Conservation (phyloP, 2,329 filamentous ascomycete species). For the Nothophaeocryptopus gaeumannii region DNA sequence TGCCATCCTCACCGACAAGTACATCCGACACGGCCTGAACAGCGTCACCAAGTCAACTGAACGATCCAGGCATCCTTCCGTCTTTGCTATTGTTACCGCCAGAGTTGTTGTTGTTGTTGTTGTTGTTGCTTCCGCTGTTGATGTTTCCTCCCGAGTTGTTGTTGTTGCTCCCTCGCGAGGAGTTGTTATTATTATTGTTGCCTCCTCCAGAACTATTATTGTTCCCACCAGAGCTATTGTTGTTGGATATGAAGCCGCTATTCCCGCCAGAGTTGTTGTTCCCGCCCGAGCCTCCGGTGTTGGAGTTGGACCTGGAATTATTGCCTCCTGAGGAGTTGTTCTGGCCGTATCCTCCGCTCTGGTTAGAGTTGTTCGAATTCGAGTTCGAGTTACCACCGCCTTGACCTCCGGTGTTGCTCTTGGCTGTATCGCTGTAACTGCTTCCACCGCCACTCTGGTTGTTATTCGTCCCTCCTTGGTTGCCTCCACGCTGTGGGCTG, state of each 20-base stretch:
- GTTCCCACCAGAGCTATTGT: background rate
- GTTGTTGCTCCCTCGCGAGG: background rate
- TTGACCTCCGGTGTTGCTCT: background rate
- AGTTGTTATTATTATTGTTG: background rate
- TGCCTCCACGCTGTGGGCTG: background rate
- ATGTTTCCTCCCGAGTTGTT: background rate
- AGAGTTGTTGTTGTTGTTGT: background rate
- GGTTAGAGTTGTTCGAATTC: background rate
- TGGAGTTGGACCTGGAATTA: background rate
- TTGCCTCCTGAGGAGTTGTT: background rate
- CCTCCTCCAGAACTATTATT: background rate
- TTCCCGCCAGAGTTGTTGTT: background rate
- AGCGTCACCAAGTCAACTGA: too few species aligned
- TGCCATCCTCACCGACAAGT: too few species aligned
- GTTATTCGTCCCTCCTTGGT: slow-evolving; percentile 4
- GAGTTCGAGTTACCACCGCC: background rate
- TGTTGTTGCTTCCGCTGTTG: background rate
- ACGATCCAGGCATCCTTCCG: background rate
- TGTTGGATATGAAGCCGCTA: background rate
- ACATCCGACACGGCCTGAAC: too few species aligned
- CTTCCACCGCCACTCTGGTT: background rate
- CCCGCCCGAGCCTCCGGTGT: background rate
- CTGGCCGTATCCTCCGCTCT: background rate
- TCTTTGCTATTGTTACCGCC: background rate
- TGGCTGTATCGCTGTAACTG: slow-evolving; percentile 1